phyloP scores from a whole-genome alignment of 2,329 filamentous ascomycete genomes.

The Aspergillus sp. region DNA sequence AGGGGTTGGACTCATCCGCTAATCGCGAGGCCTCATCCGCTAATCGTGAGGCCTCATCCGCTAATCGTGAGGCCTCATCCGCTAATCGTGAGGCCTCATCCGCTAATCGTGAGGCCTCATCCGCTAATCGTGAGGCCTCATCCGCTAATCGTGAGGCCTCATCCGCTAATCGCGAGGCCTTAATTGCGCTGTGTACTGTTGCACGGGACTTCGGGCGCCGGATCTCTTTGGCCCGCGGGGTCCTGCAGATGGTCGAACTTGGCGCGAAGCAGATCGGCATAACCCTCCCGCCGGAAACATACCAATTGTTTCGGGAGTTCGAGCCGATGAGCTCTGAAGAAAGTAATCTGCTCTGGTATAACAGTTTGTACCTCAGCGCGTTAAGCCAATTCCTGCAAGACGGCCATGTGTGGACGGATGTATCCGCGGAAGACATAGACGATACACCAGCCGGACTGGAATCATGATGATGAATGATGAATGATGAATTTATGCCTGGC shows the following conservation, averaged over 20 bases:
- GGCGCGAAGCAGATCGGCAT: slow-evolving; percentile 15
- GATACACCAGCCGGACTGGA: not conserved
- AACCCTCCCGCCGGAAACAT: slow-evolving; percentile 16
- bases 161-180: slow-evolving; percentile 15
- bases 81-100: slow-evolving; percentile 13
- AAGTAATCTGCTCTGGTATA: slow-evolving; percentile 11
- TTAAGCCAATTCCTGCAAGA: not conserved
- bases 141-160: slow-evolving; percentile 13
- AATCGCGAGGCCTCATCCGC: slow-evolving; percentile 18
- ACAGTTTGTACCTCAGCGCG: slow-evolving; percentile 18
- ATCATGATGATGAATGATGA: not conserved
- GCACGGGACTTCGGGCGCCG: slow-evolving; percentile 18
- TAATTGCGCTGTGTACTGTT: slow-evolving; percentile 20
- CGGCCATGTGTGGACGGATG: not conserved
- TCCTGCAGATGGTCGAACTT: slow-evolving; percentile 21
- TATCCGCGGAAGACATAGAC: too few species aligned
- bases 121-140: slow-evolving; percentile 13
- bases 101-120: slow-evolving; percentile 12
- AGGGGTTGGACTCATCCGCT: slow-evolving; percentile 13
- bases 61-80: slow-evolving; percentile 11
- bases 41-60: too few species aligned
- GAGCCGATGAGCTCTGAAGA: slow-evolving; percentile 13
- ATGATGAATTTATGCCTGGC: too few species aligned
- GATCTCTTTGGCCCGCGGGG: slow-evolving; percentile 19
- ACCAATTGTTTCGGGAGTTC: slow-evolving; percentile 16